Conservation (phyloP, 1,284 basidiomycete genomes). For the Boletus sp. region DNA sequence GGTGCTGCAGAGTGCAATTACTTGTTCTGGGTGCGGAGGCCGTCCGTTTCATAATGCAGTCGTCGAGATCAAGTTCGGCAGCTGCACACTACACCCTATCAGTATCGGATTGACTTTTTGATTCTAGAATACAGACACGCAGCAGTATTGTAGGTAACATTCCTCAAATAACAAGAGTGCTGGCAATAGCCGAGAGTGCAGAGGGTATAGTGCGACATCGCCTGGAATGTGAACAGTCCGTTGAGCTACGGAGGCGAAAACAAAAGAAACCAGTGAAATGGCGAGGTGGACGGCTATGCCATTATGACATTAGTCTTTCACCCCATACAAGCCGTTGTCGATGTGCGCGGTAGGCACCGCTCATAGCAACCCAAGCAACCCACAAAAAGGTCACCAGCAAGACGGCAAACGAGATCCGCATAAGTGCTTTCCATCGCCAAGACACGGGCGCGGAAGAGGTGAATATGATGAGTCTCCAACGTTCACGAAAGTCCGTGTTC, state of each 20-base stretch:
- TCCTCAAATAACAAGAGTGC: not conserved
- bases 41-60: constrained; percentile 27
- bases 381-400: constrained; percentile 53
- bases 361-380: constrained; percentile 56
- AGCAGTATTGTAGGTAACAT: not conserved
- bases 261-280: not conserved
- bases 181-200: not conserved
- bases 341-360: constrained; percentile 65
- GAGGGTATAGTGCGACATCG: not conserved
- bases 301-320: constrained; percentile 63
- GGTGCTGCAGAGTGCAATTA: constrained; percentile 74
- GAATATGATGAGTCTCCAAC: constrained; percentile 68
- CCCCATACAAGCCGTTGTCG: constrained; percentile 72
- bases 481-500: constrained; percentile 68
- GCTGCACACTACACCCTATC: too few species aligned
- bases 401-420: constrained; percentile 55
- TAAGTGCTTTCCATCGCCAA: constrained; percentile 56
- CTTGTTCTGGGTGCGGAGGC: constrained; percentile 76
- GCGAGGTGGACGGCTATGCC: not conserved
- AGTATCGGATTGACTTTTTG: not conserved
- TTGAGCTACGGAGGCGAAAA: not conserved
- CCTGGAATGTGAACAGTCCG: not conserved
- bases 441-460: constrained; percentile 65
- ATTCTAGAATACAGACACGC: constrained; percentile 18
- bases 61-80: too few species aligned